Evolutionary conservation across 2,329 filamentous ascomycete species (phyloP).

Genomic region (Aureobasidium sp.): DNA sequence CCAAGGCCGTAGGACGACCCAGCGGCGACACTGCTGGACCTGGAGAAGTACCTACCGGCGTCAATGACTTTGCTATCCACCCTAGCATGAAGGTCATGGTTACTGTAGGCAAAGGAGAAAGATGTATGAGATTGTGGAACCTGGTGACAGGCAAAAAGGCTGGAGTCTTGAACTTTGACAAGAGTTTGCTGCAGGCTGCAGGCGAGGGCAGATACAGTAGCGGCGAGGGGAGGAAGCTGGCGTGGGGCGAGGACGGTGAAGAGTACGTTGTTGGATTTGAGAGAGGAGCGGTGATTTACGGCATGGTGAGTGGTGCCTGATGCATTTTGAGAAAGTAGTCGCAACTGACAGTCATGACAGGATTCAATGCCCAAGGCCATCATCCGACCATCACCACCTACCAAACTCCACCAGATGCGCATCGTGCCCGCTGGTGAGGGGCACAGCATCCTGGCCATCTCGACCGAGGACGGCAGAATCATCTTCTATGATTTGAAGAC

Average conservation of each 20-base stretch:
- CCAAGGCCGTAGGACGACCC: conserved; percentile 69
- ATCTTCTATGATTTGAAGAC: conserved; percentile 68
- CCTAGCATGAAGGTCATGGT: conserved; percentile 97
- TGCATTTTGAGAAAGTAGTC: neutral
- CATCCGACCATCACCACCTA: conserved; percentile 56
- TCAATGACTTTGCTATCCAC: conserved; percentile 93
- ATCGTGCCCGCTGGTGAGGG: conserved; percentile 49
- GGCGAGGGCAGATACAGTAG: conserved; percentile 68
- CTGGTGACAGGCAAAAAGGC: conserved; percentile 93
- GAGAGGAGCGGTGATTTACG: conserved; percentile 73
- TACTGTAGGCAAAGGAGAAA: conserved; percentile 80
- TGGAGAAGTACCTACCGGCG: conserved; percentile 72
- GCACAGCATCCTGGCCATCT: conserved; percentile 56
- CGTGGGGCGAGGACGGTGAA: conserved; percentile 68
- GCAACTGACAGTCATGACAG: neutral
- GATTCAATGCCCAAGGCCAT: conserved; percentile 74
- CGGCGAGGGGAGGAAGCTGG: conserved; percentile 74
- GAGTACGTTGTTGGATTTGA: conserved; percentile 90
- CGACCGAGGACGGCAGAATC: conserved; percentile 84
- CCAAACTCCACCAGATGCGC: conserved; percentile 74
- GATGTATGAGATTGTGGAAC: conserved; percentile 91
- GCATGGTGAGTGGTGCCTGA: conserved; percentile 49
- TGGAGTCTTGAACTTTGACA: conserved; percentile 77
- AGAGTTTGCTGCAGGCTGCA: conserved; percentile 61
- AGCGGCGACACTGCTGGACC: conserved; percentile 82